Conservation (phyloP, 257 asterid genomes). For the Rauvolfia tetraphylla region DNA sequence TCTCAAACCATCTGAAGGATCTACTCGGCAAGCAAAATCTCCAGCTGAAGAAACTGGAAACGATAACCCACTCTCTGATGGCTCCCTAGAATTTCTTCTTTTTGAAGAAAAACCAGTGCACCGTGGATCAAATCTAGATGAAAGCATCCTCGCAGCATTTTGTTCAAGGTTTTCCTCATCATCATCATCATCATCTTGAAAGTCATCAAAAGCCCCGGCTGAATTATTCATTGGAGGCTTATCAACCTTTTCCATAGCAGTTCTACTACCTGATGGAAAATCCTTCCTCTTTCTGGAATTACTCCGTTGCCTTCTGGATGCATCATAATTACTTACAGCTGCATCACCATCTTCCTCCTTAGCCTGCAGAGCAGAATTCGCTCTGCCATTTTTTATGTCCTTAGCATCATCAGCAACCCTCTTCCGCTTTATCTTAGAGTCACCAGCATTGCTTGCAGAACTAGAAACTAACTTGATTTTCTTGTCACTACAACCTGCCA, state of each 20-base stretch:
- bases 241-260: slow-evolving; percentile 34
- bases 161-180: slow-evolving; percentile 95
- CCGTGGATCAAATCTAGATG: slow-evolving; percentile 93
- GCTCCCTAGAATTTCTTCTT: slow-evolving; percentile 43
- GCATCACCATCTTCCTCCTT: slow-evolving; percentile 32
- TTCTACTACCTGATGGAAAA: slow-evolving; percentile 29
- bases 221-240: slow-evolving; percentile 48
- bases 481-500: slow-evolving; percentile 32
- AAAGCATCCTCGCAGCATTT: slow-evolving; percentile 98
- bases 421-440: slow-evolving; percentile 38
- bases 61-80: slow-evolving; percentile 42
- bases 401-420: slow-evolving; percentile 33
- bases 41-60: slow-evolving; percentile 45
- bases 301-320: slow-evolving; percentile 37
- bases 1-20: slow-evolving; percentile 46
- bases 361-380: slow-evolving; percentile 31
- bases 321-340: slow-evolving; percentile 27
- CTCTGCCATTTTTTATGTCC: slow-evolving; percentile 29
- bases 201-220: slow-evolving; percentile 37
- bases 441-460: slow-evolving; percentile 29
- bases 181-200: slow-evolving; percentile 73
- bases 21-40: slow-evolving; percentile 38
- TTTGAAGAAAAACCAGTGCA: slow-evolving; percentile 79
- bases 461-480: slow-evolving; percentile 23
- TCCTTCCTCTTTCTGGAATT: slow-evolving; percentile 50